These are phyloP conservation scores for Nemania sp. DNA, from an alignment of 2,329 filamentous ascomycete genomes.

Conservation along the genomic window DNA sequence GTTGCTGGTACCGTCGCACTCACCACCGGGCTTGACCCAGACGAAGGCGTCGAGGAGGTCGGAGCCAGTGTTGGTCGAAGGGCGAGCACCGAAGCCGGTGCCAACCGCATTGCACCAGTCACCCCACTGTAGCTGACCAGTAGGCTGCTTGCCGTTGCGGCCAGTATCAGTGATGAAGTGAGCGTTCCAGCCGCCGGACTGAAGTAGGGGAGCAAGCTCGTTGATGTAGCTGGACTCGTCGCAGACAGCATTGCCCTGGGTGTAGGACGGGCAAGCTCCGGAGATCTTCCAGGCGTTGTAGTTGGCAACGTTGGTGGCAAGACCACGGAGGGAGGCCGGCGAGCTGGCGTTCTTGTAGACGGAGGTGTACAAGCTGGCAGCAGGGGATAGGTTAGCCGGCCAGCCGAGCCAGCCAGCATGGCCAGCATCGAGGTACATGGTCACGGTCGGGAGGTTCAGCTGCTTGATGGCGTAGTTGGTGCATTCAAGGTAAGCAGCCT, in stretches of 20 bases:
- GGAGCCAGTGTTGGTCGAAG: conserved; percentile 57
- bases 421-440: conserved; percentile 61
- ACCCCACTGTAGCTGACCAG: conserved; percentile 57
- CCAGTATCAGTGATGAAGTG: conserved; percentile 41
- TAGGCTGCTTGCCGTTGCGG: conserved; percentile 51
- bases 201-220: conserved; percentile 67
- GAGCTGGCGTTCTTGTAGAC: conserved; percentile 55
- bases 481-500: conserved; percentile 53
- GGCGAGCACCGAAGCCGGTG: conserved; percentile 60
- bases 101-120: conserved; percentile 64
- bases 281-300: conserved; percentile 55
- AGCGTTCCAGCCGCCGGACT: conserved; percentile 48
- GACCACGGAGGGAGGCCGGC: conserved; percentile 54
- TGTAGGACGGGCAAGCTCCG: conserved; percentile 46
- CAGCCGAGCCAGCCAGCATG: conserved; percentile 64
- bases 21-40: conserved; percentile 63
- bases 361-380: conserved; percentile 50
- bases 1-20: conserved; percentile 49
- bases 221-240: conserved; percentile 60
- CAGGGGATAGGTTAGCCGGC: conserved; percentile 55
- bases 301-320: conserved; percentile 63
- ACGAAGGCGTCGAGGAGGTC: conserved; percentile 61
- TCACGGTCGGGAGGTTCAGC: conserved; percentile 59
- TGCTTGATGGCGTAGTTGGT: conserved; percentile 54
- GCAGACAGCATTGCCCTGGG: conserved; percentile 50